Conservation (phyloP, 495 filamentous ascomycete genomes). For the Trichodelitschia bisporula region DNA sequence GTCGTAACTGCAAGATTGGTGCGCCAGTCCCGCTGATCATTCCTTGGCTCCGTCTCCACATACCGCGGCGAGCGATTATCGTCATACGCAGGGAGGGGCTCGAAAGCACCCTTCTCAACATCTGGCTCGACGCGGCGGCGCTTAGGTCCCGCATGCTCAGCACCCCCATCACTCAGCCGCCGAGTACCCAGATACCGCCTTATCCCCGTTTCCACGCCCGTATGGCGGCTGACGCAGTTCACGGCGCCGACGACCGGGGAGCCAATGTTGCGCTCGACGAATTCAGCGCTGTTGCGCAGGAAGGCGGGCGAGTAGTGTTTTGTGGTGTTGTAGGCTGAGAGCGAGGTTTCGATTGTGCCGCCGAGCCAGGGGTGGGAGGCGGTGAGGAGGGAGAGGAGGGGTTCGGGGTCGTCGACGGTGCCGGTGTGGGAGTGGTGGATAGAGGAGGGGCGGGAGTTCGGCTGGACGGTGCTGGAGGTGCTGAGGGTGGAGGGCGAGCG, state of each 20-base stretch:
- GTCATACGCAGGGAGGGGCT: constrained; percentile 60
- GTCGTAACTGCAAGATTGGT: constrained; percentile 61
- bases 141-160: constrained; percentile 15
- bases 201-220: constrained; percentile 60
- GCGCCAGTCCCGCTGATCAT: constrained; percentile 32
- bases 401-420: constrained; percentile 30
- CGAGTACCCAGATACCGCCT: constrained; percentile 44
- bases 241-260: constrained; percentile 64
- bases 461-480: too few species aligned
- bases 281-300: constrained; percentile 51
- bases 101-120: constrained; percentile 22
- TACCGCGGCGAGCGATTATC: constrained; percentile 49
- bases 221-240: constrained; percentile 51
- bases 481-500: constrained; percentile 24
- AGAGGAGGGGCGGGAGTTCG: constrained; percentile 10
- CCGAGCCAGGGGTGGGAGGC: constrained; percentile 56
- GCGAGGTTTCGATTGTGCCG: constrained; percentile 54
- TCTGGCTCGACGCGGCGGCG: constrained; percentile 20
- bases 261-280: constrained; percentile 59
- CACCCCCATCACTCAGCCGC: constrained; percentile 18
- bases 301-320: constrained; percentile 76
- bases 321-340: constrained; percentile 54
- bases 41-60: constrained; percentile 22
- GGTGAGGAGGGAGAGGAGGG: constrained; percentile 55
- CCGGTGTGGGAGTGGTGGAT: constrained; percentile 7